Conservation (phyloP, 495 filamentous ascomycete species). For the Penicillium steckii region DNA sequence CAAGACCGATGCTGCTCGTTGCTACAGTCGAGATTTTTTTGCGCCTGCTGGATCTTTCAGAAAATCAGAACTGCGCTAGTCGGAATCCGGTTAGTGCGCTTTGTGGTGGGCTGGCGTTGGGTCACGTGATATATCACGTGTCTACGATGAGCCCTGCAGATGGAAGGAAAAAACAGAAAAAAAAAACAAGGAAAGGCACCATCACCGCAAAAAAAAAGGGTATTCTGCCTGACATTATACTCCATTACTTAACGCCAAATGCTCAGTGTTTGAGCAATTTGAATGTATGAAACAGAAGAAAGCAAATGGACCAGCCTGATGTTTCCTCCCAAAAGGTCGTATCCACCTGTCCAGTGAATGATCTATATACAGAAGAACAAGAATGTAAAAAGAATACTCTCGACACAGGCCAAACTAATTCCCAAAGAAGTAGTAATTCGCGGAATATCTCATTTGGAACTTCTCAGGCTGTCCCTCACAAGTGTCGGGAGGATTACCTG, state of each 20-base stretch:
- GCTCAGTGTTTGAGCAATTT: background rate
- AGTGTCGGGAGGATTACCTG: conserved; percentile 71
- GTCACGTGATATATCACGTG: conserved; percentile 29
- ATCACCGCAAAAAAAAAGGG: background rate
- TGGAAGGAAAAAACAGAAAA: background rate
- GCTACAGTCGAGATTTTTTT: conserved; percentile 49
- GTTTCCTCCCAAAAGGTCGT: background rate
- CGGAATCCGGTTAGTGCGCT: conserved; percentile 22
- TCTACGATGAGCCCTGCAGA: conserved; percentile 26
- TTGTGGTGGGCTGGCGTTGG: conserved; percentile 8
- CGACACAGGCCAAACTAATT: conserved; percentile 23
- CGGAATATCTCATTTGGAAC: conserved; percentile 78
- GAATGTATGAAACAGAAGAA: background rate
- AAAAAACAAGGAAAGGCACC: background rate
- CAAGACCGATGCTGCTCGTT: conserved; percentile 43
- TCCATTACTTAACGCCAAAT: conserved; percentile 10
- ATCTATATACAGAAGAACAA: conserved; percentile 6
- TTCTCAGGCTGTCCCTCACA: conserved; percentile 61
- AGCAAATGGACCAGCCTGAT: conserved; percentile 7
- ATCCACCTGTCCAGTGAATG: background rate
- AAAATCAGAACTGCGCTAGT: conserved; percentile 47
- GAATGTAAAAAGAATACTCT: conserved; percentile 18
- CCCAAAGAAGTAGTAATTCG: conserved; percentile 66
- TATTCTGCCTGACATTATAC: background rate
- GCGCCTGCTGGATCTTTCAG: conserved; percentile 43